Base-by-base conservation (phyloP, 2,329 filamentous ascomycete genomes). In the Calonectria hawksworthii region DNA sequence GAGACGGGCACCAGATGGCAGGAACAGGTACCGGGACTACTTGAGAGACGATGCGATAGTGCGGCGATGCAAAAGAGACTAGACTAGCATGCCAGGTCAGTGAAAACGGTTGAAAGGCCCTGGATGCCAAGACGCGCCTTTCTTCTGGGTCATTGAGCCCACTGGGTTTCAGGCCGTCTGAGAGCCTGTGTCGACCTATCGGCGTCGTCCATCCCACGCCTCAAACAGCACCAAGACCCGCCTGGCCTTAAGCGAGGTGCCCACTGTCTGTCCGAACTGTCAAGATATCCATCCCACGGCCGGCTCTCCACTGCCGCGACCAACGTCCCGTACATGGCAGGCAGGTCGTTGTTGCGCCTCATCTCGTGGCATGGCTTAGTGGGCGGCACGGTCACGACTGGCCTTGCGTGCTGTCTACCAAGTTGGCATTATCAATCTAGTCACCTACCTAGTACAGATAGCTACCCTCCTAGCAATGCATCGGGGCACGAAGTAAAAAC, bases 151-250 rank as follows among this genome's bases (percentile, higher is more conserved):
- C 73, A 70, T 74, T 70, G 68, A 77, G 65, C 54, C 75, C 79
- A 76, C 72, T 68, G 77, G 73, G 79, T 80, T 80, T 80, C 79
- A 80, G 79, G 79, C 77, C 79, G 75, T 77, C 76, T 78, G 75
- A 80, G 77, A 77, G 74, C 68, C 72, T 66, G 70, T 69, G 65
- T 44, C 65, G 64, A 52, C 72, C 79, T 79, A 80, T 80, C 76
- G 56, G 77, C 69, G 75, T 67, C 28, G 59, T 30, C 41, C 54
- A 63, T 70, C 51, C 73, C 68, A 70, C 76, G 78, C 74, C 78
- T 78, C 78, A 80, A 80, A 80, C 74, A 75, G 73, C 73, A 54
- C 77, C 56, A 56, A 72, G 78, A 75, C 77, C 79, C 77, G 78
- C 78, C 77, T 75, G 76, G 76, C 76, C 78, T 52, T 81, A 81